Evolutionary conservation across 148 eudicot genomes (phyloP), one percentile per base, ranked within the genome.

Genomic region (Fagopyrum homotropicum): DNA sequence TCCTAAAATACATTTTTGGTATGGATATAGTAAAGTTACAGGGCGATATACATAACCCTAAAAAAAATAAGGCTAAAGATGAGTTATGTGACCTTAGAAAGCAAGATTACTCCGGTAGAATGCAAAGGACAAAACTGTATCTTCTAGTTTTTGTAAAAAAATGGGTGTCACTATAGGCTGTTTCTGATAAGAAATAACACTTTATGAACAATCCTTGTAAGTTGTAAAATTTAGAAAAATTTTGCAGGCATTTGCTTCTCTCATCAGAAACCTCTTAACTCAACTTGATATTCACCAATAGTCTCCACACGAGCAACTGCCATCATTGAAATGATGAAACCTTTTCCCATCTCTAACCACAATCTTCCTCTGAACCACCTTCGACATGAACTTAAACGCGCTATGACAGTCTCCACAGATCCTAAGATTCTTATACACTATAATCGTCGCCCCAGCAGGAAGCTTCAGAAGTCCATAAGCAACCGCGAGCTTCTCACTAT

Each of bases 281-380:
- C 17, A 14, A 14, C 59, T 54, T 14, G 19, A 44, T 11, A 69
- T 54, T 90, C 84, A 94, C 98, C 98, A 94, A 72, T 87, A 94
- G 85, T 91, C 87, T 55, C 97, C 90, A 83, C 97, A 91, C 19
- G 98, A 91, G 81, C 98, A 94, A 77, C 85, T 84, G 12, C 98
- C 98, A 66, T 90, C 84, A 81, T 82, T 87, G 26, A 94, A 94
- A 81, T 91, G 98, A 80, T 94, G 98, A 76, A 94, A 94, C 82
- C 98, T 88, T 83, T 90, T 94, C 15, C 85, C 90, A 86, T 94
- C 97, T 80, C 98, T 90, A 71, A 94, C 98, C 55, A 94, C 80
- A 76, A 94, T 88, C 76, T 83, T 88, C 83, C 98, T 90, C n/a
- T 75, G 82, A 49, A 89, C 95, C 56, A 83, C 85, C 72, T 83